These are phyloP conservation scores for Ogataea henricii DNA, from an alignment of 805 yeast genomes.

Conservation along the genomic window DNA sequence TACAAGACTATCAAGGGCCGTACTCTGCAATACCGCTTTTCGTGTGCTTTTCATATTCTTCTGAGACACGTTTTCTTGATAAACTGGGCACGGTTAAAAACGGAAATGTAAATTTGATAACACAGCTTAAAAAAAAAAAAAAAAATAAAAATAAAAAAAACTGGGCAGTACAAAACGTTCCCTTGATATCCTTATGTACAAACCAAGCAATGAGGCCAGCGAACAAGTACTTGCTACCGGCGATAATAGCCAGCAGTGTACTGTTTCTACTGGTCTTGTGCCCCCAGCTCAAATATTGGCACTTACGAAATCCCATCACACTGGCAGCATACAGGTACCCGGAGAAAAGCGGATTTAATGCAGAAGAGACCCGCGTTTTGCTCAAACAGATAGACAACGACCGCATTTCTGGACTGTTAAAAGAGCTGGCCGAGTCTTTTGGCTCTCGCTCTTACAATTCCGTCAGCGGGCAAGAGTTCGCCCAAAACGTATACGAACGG, in stretches of 20 bases:
- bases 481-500: slow-evolving; percentile 35
- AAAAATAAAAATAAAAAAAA: not conserved
- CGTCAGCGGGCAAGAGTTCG: slow-evolving; percentile 6
- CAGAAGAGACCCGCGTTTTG: not conserved
- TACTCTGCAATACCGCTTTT: no score
- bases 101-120: no score
- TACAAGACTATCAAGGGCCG: no score
- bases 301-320: slow-evolving; percentile 1
- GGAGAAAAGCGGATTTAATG: not conserved
- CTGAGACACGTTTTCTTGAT: no score
- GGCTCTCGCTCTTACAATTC: slow-evolving; percentile 10
- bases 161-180: not conserved
- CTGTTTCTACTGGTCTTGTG: not conserved
- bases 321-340: slow-evolving; percentile 11
- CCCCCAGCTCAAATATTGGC: slow-evolving; percentile 1
- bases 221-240: not conserved
- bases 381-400: slow-evolving; percentile 5
- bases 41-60: no score
- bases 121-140: not conserved
- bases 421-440: slow-evolving; percentile 1
- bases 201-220: not conserved
- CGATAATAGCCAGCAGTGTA: not conserved
- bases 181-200: not conserved
- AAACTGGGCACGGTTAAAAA: no score
- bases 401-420: not conserved